Percentiles rank a stretch among this genome's conserved stretches.
These are phyloP conservation scores for Fusarium compactum DNA, from an alignment of 2,329 filamentous ascomycete genomes.

Conservation along the genomic window DNA sequence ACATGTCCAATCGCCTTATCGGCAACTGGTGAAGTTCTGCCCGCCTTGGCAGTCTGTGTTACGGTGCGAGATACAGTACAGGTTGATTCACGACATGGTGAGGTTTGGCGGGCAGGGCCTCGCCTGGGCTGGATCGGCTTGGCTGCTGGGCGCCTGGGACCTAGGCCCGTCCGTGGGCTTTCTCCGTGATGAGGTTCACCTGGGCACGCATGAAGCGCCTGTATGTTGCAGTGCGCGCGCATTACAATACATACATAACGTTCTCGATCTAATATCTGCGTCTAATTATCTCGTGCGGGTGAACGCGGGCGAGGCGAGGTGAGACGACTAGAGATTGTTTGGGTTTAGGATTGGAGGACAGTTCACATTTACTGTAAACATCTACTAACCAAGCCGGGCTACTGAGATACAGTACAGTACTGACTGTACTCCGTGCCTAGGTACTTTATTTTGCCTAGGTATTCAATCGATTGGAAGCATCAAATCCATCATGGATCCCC, in stretches of 20 bases:
- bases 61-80: slow-evolving; percentile 41
- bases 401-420: background rate
- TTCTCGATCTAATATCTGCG: slow-evolving; percentile 25
- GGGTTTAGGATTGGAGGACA: slow-evolving; percentile 16
- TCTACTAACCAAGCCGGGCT: background rate
- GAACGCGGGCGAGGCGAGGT: slow-evolving; percentile 40
- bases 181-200: slow-evolving; percentile 33
- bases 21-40: slow-evolving; percentile 44
- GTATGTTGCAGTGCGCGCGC: background rate
- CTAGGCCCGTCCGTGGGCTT: slow-evolving; percentile 20
- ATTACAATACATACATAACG: slow-evolving; percentile 27
- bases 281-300: slow-evolving; percentile 32
- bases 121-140: slow-evolving; percentile 44
- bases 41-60: slow-evolving; percentile 36
- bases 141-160: slow-evolving; percentile 18
- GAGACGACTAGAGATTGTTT: background rate
- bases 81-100: slow-evolving; percentile 24
- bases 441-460: slow-evolving; percentile 9
- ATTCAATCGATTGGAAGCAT: slow-evolving; percentile 7
- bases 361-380: background rate
- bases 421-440: background rate
- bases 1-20: slow-evolving; percentile 47
- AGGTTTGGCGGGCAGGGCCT: slow-evolving; percentile 38
- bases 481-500: slow-evolving; percentile 8
- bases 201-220: slow-evolving; percentile 38